Base-by-base conservation (phyloP, 106 monocot genomes). In the Ottelia alismoides region DNA sequence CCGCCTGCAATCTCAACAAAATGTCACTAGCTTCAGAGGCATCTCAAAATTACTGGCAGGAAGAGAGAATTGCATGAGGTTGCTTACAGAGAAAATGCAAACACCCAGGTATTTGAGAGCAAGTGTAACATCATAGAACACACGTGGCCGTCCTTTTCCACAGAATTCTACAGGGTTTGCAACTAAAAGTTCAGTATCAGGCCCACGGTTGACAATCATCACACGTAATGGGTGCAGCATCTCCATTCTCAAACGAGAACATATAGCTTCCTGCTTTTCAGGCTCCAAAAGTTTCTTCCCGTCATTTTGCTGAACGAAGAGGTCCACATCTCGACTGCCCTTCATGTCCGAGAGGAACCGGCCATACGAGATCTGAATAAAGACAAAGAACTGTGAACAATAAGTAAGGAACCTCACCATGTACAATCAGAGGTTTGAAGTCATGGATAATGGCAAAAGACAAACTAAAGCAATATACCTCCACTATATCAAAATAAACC, bases 31-130 rank as follows among this genome's bases (percentile, higher is more conserved):
- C 10, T 18, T 45, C n/a, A n/a, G n/a, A n/a, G n/a, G n/a, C n/a
- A n/a, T n/a, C n/a, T n/a, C n/a, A n/a, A n/a, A n/a, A n/a, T n/a
- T n/a, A n/a, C n/a, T n/a, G n/a, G n/a, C n/a, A n/a, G n/a, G n/a
- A n/a, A n/a, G n/a, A n/a, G 2, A 32, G 43, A 11, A 18, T n/a
- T 2, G 11, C 20, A 25, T 16, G 2, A 12, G 48, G 9, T 9
- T 1, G 25, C 74, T 75, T 80, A 92, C 92, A 20, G 81, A 94
- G 84, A 94, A 94, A 24, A 88, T 76, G 74, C 94, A 94, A 50
- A 94, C 69, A 1, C 84, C 94, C 30, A 96, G 88, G 25, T 45
- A 12, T 57, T 84, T 81, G 10, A 96, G 58, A 31, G 84, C 88
- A 31, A 78, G 62, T 0, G 80, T 78, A 64, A 75, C 78, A 63